These are phyloP conservation scores for Ophiosphaerella herpotricha DNA, from an alignment of 2,329 filamentous ascomycete genomes.

Conservation along the genomic window DNA sequence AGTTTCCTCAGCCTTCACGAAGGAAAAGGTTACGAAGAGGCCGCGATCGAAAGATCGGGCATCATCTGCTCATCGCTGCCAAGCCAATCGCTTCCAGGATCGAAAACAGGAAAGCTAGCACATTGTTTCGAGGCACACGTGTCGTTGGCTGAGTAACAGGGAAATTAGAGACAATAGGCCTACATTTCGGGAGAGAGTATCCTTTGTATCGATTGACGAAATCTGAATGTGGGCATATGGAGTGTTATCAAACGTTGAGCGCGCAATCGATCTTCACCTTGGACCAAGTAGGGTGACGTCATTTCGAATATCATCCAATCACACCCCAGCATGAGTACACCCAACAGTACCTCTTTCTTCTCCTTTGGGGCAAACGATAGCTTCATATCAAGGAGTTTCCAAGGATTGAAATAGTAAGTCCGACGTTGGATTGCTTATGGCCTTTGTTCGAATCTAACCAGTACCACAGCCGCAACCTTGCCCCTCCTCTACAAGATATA, in stretches of 20 bases:
- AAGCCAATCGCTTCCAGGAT: constrained; percentile 39
- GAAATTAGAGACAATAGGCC: neutral
- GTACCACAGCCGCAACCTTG: constrained; percentile 32
- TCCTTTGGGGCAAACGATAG: constrained; percentile 41
- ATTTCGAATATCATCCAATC: constrained; percentile 31
- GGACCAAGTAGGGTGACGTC: constrained; percentile 30
- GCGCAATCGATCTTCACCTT: neutral
- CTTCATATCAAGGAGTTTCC: constrained; percentile 38
- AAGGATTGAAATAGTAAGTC: constrained; percentile 39
- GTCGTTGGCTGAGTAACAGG: constrained; percentile 3
- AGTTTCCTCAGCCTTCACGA: neutral
- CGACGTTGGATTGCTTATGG: too few relatives aligned
- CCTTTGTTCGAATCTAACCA: constrained; percentile 6
- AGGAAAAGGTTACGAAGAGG: neutral
- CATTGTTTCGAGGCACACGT: neutral
- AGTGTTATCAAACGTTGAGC: too few relatives aligned
- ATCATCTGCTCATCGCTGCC: constrained; percentile 16
- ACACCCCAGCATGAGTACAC: constrained; percentile 30
- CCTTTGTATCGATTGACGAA: neutral
- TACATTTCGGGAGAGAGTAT: neutral
- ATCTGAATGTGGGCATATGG: neutral
- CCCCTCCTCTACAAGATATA: constrained; percentile 31
- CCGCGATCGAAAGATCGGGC: constrained; percentile 7
- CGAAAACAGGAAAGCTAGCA: constrained; percentile 32
- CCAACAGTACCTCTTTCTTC: constrained; percentile 36